These are phyloP conservation scores for Fibroporia radiculosa DNA, from an alignment of 768 basidiomycete species.

Conservation along the genomic window DNA sequence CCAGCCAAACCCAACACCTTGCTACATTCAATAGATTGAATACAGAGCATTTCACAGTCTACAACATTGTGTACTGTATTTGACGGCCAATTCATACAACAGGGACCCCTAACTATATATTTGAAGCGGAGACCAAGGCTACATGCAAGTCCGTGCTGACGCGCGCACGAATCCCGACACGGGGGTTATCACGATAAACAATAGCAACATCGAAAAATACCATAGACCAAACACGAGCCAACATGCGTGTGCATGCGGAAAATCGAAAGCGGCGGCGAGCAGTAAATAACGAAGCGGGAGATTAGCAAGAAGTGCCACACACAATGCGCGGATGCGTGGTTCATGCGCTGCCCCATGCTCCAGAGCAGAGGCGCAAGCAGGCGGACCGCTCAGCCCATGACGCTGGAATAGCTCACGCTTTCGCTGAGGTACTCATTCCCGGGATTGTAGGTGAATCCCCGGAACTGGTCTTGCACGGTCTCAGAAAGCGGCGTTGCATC, in stretches of 20 bases:
- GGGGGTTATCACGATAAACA: too few species aligned
- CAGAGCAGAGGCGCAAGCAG: neutral
- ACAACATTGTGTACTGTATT: too few species aligned
- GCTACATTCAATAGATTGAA: too few species aligned
- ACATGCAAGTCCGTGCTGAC: too few species aligned
- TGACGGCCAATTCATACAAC: too few species aligned
- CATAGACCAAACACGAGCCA: too few species aligned
- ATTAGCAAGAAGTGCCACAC: neutral
- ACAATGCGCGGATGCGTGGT: neutral
- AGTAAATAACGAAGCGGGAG: neutral
- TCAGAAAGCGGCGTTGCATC: conserved; percentile 88
- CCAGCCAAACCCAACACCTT: too few species aligned
- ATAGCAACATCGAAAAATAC: too few species aligned
- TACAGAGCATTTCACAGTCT: too few species aligned
- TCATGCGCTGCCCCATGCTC: neutral
- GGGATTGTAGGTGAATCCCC: conserved; percentile 84
- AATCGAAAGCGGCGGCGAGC: neutral
- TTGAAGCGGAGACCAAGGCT: too few species aligned
- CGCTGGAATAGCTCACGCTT: conserved; percentile 57
- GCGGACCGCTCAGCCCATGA: conserved; percentile 18
- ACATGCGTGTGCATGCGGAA: neutral
- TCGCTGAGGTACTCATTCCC: conserved; percentile 80
- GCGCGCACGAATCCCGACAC: too few species aligned
- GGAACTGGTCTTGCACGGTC: conserved; percentile 96
- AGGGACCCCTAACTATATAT: too few species aligned